Evolutionary conservation across 179 eudicot species (phyloP), one percentile per base, ranked within the genome.

Genomic region (Beta corolliflora): DNA sequence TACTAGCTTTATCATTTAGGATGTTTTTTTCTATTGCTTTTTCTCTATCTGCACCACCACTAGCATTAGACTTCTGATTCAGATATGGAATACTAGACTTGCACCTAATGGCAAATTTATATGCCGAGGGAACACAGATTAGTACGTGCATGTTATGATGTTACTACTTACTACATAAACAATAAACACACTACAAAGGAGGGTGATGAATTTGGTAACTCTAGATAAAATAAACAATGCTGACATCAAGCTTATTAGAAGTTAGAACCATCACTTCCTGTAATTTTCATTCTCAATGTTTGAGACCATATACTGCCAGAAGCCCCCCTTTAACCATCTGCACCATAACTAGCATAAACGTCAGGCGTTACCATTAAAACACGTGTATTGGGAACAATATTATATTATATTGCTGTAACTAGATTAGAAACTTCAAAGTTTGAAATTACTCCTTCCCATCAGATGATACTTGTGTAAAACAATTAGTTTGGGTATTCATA

Each of bases 191-290:
- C 31, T 44, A 64, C 36, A 73, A 7, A 79, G 55, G n/a, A 52
- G 21, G 53, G 60, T 64, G 53, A 69, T 60, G 66, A 63, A 76
- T 69, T 48, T 59, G 15, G 36, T 13, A 5, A 36, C 52, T 73
- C 45, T 54, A 21, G 83, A 77, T 14, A 31, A 58, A 18, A 59
- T 74, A 3, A 60, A 58, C 29, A 8, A 61, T n/a, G 93, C 92
- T 86, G 68, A 92, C 89, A 82, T 95, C 98, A 75, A 94, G 98
- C 76, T 90, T 95, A 88, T 25, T 25, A n/a, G 29, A 25, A 25
- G 29, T 94, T 97, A 86, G 83, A 80, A 77, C 98, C 97, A 84
- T 95, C 94, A 71, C 88, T 86, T 80, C 98, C 94, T n/a, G 92
- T 94, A 45, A 95, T 95, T 85, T 82, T 94, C 71, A 95, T 88